Evolutionary conservation across 1,139 yeast genomes (phyloP).

Genomic region (Sugiyamaella pinicola): DNA sequence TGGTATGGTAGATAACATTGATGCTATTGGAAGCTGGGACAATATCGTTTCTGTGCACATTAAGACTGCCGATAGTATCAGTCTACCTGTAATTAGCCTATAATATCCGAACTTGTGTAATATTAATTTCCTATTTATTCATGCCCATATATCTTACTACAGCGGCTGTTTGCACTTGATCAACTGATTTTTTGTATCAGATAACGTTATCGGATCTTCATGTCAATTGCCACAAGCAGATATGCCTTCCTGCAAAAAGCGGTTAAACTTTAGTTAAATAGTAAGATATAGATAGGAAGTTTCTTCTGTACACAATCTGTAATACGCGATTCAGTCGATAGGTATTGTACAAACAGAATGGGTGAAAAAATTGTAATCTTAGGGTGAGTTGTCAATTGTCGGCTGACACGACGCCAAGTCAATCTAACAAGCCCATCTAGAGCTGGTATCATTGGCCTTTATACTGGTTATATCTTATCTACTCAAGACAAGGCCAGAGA

Average conservation of each 20-base stretch:
- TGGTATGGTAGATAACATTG: conserved; percentile 21
- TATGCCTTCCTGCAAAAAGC: neutral
- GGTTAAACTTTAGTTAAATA: neutral
- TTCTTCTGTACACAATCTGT: no score
- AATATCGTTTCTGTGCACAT: conserved; percentile 28
- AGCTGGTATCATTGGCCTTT: conserved; percentile 73
- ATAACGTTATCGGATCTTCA: neutral
- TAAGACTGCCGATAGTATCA: conserved; percentile 35
- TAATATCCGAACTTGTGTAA: neutral
- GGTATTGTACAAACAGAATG: conserved; percentile 25
- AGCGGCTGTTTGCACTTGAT: no score
- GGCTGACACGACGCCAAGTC: neutral
- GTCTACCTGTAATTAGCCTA: conserved; percentile 28
- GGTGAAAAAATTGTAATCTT: conserved; percentile 36
- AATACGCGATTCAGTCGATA: no score
- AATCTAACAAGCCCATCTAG: conserved; percentile 37
- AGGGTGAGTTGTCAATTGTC: conserved; percentile 29
- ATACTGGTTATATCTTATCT: conserved; percentile 56
- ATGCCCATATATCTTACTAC: no score
- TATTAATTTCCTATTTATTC: neutral
- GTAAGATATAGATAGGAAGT: no score
- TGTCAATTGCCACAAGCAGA: neutral
- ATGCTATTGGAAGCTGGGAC: conserved; percentile 26
- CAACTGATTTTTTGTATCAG: neutral
- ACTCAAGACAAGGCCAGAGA: conserved; percentile 50